A percentile compares a stretch with the other conserved stretches of the same genome.
phyloP scores from a whole-genome alignment of 805 yeast species.

The Nakazawaea anatomiae region DNA sequence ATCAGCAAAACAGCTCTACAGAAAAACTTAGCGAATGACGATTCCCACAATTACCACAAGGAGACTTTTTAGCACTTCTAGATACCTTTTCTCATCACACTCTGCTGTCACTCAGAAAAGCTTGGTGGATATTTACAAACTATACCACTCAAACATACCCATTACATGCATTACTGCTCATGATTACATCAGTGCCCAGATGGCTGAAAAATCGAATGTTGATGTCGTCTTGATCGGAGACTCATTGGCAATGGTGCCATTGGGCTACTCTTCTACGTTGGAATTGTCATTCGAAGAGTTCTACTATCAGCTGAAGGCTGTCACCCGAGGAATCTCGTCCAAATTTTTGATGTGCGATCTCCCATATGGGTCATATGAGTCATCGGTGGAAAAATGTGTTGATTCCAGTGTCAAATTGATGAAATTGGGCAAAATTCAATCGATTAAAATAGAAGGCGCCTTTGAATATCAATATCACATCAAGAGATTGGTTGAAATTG shows the following conservation, averaged over 20 bases:
- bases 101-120: slow-evolving; percentile 16
- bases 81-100: background rate
- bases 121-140: slow-evolving; percentile 16
- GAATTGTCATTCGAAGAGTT: slow-evolving; percentile 77
- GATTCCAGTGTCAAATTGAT: slow-evolving; percentile 50
- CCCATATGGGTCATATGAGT: slow-evolving; percentile 85
- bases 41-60: background rate
- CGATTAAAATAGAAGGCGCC: slow-evolving; percentile 85
- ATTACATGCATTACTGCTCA: slow-evolving; percentile 67
- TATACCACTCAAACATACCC: slow-evolving; percentile 16
- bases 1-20: background rate
- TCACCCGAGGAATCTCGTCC: slow-evolving; percentile 58
- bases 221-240: slow-evolving; percentile 85
- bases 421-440: slow-evolving; percentile 54
- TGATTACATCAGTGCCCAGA: slow-evolving; percentile 70
- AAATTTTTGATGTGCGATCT: slow-evolving; percentile 78
- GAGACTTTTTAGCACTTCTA: background rate
- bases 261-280: slow-evolving; percentile 75
- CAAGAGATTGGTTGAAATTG: slow-evolving; percentile 50
- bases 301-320: slow-evolving; percentile 69
- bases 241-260: slow-evolving; percentile 85
- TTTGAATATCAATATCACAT: slow-evolving; percentile 50
- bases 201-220: slow-evolving; percentile 59
- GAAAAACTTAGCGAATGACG: background rate
- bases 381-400: slow-evolving; percentile 56